Evolutionary conservation across 352 stramenopile genomes (phyloP), one percentile per base, ranked within the genome.

Genomic region (Phytophthora pseudosyringae): DNA sequence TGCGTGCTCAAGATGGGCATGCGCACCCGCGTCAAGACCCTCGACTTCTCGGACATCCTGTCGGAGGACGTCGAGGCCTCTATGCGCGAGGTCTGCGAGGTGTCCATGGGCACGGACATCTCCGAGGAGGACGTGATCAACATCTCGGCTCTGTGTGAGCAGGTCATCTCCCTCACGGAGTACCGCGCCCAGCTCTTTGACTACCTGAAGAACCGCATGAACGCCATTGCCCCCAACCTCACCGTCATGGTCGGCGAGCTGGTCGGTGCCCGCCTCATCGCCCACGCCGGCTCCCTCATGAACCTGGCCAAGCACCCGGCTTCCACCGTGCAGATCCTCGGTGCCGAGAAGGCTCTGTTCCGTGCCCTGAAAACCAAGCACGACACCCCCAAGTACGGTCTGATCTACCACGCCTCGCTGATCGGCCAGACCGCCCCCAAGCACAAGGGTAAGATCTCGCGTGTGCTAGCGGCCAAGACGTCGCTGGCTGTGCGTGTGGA

Each of bases 351-450:
- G 87, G 98, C 98, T 15, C 90, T 99, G 3, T 99, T 99, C 88
- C 94, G 98, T 66, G 98, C 98, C 8, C 86, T 99, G 2, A 99
- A 99, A 86, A 99, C 98, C 9, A 99, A 99, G 81, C 95, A 99
- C 74, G 97, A 99, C 76, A 99, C 98, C 10, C 98, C 98, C 8
- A 99, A 99, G 81, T 99, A 99, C 80, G 98, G 98, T 82, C 88
- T 99, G n/a, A 99, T 99, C 73, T 99, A 99, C 80, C 98, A 99
- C 82, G 97, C 98, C 5, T 99, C 95, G 59, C 81, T 99, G 7
- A 99, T 99, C 59, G 98, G 98, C 32, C 98, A 99, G 78, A 98
- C 98, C 1, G 90, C 93, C n/a, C 94, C 97, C 3, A 99, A 99
- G 88, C 93, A 99, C 83, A 99, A 99, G 88, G 98, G 98, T 64